A percentile compares a stretch with the other conserved stretches of the same genome.
phyloP scores from a whole-genome alignment of 352 stramenopile species.

The Discostella stelligera region DNA sequence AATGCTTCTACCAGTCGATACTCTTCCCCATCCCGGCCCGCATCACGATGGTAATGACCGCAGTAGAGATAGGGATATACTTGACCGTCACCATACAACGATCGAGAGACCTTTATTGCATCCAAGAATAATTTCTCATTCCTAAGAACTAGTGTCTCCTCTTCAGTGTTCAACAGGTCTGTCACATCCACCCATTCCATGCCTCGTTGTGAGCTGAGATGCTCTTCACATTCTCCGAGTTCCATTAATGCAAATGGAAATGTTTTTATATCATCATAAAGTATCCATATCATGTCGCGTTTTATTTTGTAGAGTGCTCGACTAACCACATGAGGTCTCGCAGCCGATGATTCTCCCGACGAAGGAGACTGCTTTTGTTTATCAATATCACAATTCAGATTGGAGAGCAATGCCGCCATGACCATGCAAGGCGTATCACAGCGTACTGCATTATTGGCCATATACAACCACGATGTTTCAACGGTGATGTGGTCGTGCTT shows the following conservation, averaged over 20 bases:
- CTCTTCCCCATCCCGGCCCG: slow-evolving; percentile 52
- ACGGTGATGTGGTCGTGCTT: slow-evolving; percentile 36
- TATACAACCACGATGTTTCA: slow-evolving; percentile 71
- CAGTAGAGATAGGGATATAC: slow-evolving; percentile 67
- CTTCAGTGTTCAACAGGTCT: slow-evolving; percentile 19
- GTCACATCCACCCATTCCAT: slow-evolving; percentile 51
- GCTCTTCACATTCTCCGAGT: slow-evolving; percentile 67
- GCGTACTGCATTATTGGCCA: slow-evolving; percentile 58
- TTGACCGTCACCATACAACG: slow-evolving; percentile 53
- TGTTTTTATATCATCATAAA: slow-evolving; percentile 42
- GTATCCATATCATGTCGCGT: slow-evolving; percentile 65
- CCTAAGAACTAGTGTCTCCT: slow-evolving; percentile 35
- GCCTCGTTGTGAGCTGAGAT: slow-evolving; percentile 47
- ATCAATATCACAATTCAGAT: slow-evolving; percentile 69
- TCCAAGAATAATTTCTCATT: slow-evolving; percentile 66
- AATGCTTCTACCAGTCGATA: slow-evolving; percentile 63
- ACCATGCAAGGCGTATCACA: slow-evolving; percentile 51
- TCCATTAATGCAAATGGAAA: slow-evolving; percentile 71
- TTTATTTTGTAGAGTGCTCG: slow-evolving; percentile 56
- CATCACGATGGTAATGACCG: slow-evolving; percentile 71
- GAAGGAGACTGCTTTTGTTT: slow-evolving; percentile 19
- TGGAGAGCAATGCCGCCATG: slow-evolving; percentile 54
- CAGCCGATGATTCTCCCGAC: not conserved
- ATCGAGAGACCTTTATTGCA: slow-evolving; percentile 51
- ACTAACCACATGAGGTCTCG: slow-evolving; percentile 47